Evolutionary conservation across 495 filamentous ascomycete genomes (phyloP), one percentile per base, ranked within the genome.

Genomic region (Annulohypoxylon bovei): DNA sequence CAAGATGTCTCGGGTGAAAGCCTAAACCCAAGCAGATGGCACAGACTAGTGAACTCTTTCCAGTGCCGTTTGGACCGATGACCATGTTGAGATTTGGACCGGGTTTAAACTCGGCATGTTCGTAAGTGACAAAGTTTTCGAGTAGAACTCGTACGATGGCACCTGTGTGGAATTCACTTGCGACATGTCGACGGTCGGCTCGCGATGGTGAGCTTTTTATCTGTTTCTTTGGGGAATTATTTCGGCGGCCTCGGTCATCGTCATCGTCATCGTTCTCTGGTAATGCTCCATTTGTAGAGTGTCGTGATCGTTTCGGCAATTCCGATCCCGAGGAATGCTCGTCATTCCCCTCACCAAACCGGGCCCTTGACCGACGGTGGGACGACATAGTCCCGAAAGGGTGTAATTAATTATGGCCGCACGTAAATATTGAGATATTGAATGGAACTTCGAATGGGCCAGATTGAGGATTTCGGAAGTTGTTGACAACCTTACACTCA

Each of bases 1-100:
- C 96, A 20, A 99, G 85, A 72, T 95, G 88, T 83, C 89, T 85
- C 28, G 95, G 89, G 3, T 87, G 85, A 85, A 89, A 98, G 33
- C 95, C 95, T 28, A 99, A 80, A 6, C 95, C 95, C 11, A 99
- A 80, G 80, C 96, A 98, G 67, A 99, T 97, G 27, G 96, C 95
- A 79, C 95, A 98, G 28, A 99, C 95, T 30, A 99, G 86, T 0
- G 96, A 97, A 83, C 94, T 97, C 77, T 99, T 99, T 46, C 95
- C 95, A 0, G 95, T 98, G 46, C 95, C 95, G 75, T 99, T 99
- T 7, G 95, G 95, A 0, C 95, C 95, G 71, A 99, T 98, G 62
- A 99, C 89, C 96, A 99, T 98, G 76, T 99, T 99, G 72, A 99
- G 77, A 71, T 91, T 95, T 11, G 96, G 94, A 0, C 95, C 95